Evolutionary conservation across 192 early-diverging fungal species (phyloP), one percentile per base, ranked within the genome.

Genomic region (Coemansia pectinata): DNA sequence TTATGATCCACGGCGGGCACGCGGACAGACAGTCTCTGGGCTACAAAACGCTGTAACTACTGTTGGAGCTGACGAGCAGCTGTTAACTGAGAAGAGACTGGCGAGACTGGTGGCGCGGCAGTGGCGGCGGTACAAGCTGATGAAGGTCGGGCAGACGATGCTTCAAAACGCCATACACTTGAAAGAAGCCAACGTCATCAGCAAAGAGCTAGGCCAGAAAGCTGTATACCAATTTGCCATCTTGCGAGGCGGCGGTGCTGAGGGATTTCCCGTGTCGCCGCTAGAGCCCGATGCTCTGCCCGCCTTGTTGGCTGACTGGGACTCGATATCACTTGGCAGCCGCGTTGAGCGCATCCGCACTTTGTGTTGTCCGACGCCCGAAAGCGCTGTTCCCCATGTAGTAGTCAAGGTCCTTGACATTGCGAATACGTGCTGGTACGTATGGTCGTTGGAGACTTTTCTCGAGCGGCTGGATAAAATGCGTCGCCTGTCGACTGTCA

Each of bases 171-270:
- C 89, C 0, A 80, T 88, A 6, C 71, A 90, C 27, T 70, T 98
- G 50, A 96, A 97, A 74, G 93, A 97, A 69, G 96, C 94, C 45
- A 98, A 96, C 66, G 86, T 97, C 14, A 94, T 94, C 33, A 86
- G 91, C 70, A 87, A 88, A 55, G 96, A 98, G 73, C 81, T 96
- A n/a, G 82, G 78, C 7, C 94, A 92, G 47, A 78, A 92, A 34
- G 91, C 93, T 4, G 72, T 91, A 3, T 98, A 93, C 79, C 94
- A 96, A 69, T 91, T 95, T 67, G 87, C 89, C 17, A 83, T 95
- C 19, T 72, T 93, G 40, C 90, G 91, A 25, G 88, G 88, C 44
- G 69, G 88, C 44, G 69, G 72, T 25, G 69, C 70, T 27, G 68
- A 69, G 2, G 38, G 59, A 14, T 70, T 60, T 11, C 82, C 82